Base-by-base conservation (phyloP, 768 basidiomycete species). In the Trametes gibbosa region DNA sequence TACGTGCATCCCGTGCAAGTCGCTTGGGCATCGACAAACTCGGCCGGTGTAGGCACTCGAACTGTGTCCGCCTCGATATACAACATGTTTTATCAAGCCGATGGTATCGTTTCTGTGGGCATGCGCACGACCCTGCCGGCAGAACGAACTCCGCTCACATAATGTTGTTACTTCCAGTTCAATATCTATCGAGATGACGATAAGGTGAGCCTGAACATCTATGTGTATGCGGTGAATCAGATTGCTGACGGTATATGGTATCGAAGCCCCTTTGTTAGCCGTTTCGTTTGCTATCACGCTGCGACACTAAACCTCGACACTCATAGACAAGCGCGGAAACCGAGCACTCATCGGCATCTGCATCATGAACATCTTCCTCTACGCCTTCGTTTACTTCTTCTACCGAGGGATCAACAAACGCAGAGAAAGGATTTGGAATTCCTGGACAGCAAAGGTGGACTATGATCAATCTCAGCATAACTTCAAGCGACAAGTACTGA, bases 41-140 rank as follows among this genome's bases (percentile, higher is more conserved):
- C 86, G 2, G 79, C 77, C 59, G 80, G 80, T 52, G 86, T 87
- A 5, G 73, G 81, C 39, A 84, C 82, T 9, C 73, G 85, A 66
- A 83, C 73, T 9, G 73, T 76, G 12, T 69, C 70, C 2, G 73
- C 76, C 7, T 74, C 76, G 1, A 71, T 84, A 27, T 86, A 87
- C 69, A 87, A 86, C 63, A 85, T 87, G 80, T 82, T 81, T 63
- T 84, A 85, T 13, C 84, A 86, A 67, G 80, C 81, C 2, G 81
- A 80, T 7, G 76, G 74, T 13, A 80, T 84, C 47, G 70, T 80
- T 17, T 50, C 56, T 75, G 78, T 68, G 75, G 75, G 66, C 63
- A n/a, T 3, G 72, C 69, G 13, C 12, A n/a, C 16, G 1, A 14
- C 4, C 9, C 27, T n/a, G 37, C 32, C 12, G 23, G n/a, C 43